These are phyloP conservation scores for Diaporthe australafricana DNA, from an alignment of 2,329 filamentous ascomycete genomes.

Conservation along the genomic window DNA sequence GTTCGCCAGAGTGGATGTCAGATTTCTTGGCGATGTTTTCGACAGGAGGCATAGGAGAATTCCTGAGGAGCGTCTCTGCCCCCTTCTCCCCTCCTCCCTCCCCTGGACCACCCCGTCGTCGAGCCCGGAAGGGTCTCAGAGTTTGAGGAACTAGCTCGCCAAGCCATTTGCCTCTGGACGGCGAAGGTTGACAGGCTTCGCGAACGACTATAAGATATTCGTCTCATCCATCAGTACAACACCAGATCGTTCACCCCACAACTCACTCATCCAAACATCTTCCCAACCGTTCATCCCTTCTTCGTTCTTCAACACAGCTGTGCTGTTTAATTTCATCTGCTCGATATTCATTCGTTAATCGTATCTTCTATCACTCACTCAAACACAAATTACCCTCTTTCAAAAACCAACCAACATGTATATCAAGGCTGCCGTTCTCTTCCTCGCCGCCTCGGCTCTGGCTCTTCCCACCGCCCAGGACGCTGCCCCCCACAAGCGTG, in stretches of 20 bases:
- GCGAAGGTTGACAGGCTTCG: slow-evolving; percentile 1
- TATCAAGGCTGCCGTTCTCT: slow-evolving; percentile 51
- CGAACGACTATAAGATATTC: slow-evolving; percentile 29
- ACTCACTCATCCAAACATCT: slow-evolving; percentile 17
- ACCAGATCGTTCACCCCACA: neutral
- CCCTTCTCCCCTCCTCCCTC: neutral
- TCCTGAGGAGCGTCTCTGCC: slow-evolving; percentile 21
- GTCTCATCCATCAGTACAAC: slow-evolving; percentile 17
- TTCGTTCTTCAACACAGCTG: slow-evolving; percentile 34
- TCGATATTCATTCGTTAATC: slow-evolving; percentile 31
- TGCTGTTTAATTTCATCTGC: slow-evolving; percentile 33
- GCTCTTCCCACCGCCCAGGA: slow-evolving; percentile 44
- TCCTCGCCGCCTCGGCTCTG: slow-evolving; percentile 50
- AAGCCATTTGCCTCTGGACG: neutral
- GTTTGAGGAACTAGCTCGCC: slow-evolving; percentile 18
- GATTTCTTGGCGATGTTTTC: slow-evolving; percentile 22
- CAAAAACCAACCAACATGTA: slow-evolving; percentile 48
- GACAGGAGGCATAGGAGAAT: slow-evolving; percentile 12
- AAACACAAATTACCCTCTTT: slow-evolving; percentile 20
- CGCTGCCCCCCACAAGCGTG: slow-evolving; percentile 43
- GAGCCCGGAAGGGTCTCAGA: slow-evolving; percentile 19
- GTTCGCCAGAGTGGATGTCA: neutral
- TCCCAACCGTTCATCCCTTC: slow-evolving; percentile 20
- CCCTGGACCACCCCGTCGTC: slow-evolving; percentile 3
- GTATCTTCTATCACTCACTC: neutral